Conservation (phyloP, 129 eudicot species). For the Daucus carota region DH1_v3.0 NC_030383.2:12476501-12477000, state of each 20-base stretch:
- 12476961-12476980: too few species aligned
- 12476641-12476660: neutral
- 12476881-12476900: neutral
- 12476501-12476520: neutral
- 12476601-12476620: neutral
- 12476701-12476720: neutral
- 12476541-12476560: neutral
- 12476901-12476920: too few species aligned
- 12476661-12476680: neutral
- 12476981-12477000: too few species aligned
- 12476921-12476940: too few species aligned
- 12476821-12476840: neutral
- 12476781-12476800: slow-evolving; percentile 1
- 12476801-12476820: neutral
- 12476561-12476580: neutral
- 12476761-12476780: neutral
- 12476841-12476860: neutral
- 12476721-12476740: neutral
- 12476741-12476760: neutral
- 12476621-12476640: neutral
- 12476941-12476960: too few species aligned
- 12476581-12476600: neutral
- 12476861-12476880: neutral
- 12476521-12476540: neutral
- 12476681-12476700: neutral